These are phyloP conservation scores for Zychaea mexicana DNA, from an alignment of 371 early-diverging fungal species.

Conservation along the genomic window DNA sequence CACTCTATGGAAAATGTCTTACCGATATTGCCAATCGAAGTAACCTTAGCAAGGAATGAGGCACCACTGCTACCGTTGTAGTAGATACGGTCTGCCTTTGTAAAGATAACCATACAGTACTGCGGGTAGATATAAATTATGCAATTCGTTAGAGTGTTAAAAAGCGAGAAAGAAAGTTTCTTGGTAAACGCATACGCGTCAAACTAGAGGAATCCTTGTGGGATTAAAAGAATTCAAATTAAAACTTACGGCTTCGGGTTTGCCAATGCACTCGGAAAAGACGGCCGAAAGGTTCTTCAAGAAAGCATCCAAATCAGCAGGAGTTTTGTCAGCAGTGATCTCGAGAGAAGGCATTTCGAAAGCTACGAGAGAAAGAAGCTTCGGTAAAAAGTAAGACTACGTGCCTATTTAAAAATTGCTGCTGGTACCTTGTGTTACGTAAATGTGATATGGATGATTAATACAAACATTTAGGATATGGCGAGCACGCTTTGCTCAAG, in stretches of 20 bases:
- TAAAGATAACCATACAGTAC: constrained; percentile 49
- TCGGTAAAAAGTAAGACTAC: too few species aligned
- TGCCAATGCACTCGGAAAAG: constrained; percentile 47
- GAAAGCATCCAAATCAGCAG: constrained; percentile 40
- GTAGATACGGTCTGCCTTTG: constrained; percentile 30
- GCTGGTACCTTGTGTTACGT: too few species aligned
- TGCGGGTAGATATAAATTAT: constrained; percentile 4
- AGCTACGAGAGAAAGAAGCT: background rate
- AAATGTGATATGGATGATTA: too few species aligned
- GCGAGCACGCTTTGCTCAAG: too few species aligned
- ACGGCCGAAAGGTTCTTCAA: constrained; percentile 28
- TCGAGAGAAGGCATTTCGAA: constrained; percentile 50
- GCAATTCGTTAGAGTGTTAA: background rate
- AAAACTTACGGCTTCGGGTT: constrained; percentile 67
- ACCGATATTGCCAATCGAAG: constrained; percentile 49
- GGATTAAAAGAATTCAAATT: too few species aligned
- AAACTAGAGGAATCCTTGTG: too few species aligned
- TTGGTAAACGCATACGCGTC: too few species aligned
- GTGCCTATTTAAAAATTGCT: too few species aligned
- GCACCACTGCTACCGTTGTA: constrained; percentile 38
- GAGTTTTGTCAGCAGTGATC: constrained; percentile 33
- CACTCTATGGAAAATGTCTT: constrained; percentile 5
- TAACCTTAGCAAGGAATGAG: constrained; percentile 41
- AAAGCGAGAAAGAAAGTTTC: too few species aligned
- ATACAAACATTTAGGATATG: too few species aligned